Evolutionary conservation across 2,329 filamentous ascomycete species (phyloP), one percentile per base, ranked within the genome.

Genomic region (Fusarium pseudocircinatum): DNA sequence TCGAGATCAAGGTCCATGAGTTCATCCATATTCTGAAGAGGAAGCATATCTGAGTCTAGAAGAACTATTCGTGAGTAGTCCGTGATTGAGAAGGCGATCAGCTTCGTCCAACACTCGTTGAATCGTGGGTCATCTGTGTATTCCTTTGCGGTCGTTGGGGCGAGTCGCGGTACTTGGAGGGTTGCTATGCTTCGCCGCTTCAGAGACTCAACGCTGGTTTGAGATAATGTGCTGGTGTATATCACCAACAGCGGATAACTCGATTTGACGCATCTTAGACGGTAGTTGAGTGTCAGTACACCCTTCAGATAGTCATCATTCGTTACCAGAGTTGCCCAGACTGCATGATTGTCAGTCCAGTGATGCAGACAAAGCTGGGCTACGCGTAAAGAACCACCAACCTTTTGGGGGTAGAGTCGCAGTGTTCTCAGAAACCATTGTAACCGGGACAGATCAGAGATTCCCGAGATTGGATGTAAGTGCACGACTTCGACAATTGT

Each of bases 251-350:
- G 26, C 0, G 69, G 37, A 1, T 73, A 58, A 18, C 22, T 47
- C 2, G 69, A 72, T 14, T 58, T 58, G 2, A 72, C 69, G 6
- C 64, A 56, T 7, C 50, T 44, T 0, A 72, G 24, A 20, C 69
- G 61, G 4, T 72, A 56, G 1, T 60, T 59, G 12, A 72, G 49
- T 0, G 69, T 73, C 14, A 72, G 6, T 16, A 72, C 69, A 7
- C 69, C 69, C 11, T 69, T 68, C 2, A 72, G 44, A 16, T 72
- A 72, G 2, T 54, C 40, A 2, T 34, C 39, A 1, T 72, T 69
- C 1, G 69, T 72, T 3, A 72, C 69, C 44, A 72, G 22, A 0
- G 69, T 70, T 4, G 69, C 69, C 69, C 69, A 73, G 7, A 61
- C 69, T 73, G 15, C 2, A n/a, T 6, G 3, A n/a, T 0, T 4